Evolutionary conservation across 2,329 filamentous ascomycete species (phyloP).

Genomic region (Hypoxylon sp.): DNA sequence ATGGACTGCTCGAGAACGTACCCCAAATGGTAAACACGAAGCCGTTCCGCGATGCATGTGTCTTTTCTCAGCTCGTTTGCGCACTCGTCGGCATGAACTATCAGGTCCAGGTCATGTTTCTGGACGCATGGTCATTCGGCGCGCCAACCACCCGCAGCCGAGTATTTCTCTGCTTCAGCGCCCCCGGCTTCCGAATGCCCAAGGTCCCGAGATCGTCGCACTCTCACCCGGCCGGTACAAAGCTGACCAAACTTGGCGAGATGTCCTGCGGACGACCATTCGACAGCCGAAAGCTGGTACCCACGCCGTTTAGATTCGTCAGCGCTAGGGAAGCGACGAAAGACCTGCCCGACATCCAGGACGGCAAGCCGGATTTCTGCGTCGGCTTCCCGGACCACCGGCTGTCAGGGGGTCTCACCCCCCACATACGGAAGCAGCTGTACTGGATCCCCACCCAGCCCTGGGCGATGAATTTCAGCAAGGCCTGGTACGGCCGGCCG

Average conservation of each 20-base stretch:
- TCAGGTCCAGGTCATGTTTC: conserved; percentile 74
- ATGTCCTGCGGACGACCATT: conserved; percentile 71
- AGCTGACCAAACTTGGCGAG: conserved; percentile 61
- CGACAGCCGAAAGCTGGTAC: conserved; percentile 61
- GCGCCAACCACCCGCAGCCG: conserved; percentile 74
- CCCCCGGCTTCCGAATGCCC: conserved; percentile 71
- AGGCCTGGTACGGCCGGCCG: conserved; percentile 55
- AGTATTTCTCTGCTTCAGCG: conserved; percentile 78
- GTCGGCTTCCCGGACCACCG: conserved; percentile 77
- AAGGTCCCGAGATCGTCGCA: conserved; percentile 70
- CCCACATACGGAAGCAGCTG: conserved; percentile 59
- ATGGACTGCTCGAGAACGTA: conserved; percentile 83
- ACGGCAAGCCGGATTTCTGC: conserved; percentile 71
- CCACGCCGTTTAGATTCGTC: conserved; percentile 71
- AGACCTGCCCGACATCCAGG: conserved; percentile 73
- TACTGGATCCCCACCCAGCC: conserved; percentile 70
- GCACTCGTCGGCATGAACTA: conserved; percentile 81
- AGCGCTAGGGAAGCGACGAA: conserved; percentile 64
- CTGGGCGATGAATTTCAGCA: conserved; percentile 63
- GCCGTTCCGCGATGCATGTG: conserved; percentile 66
- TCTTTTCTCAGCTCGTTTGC: conserved; percentile 79
- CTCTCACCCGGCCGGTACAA: conserved; percentile 61
- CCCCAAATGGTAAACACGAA: conserved; percentile 68
- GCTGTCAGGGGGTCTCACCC: conserved; percentile 56
- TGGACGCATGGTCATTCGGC: conserved; percentile 77